Conservation (phyloP, 2,329 filamentous ascomycete species). For the Xylaria sp. region DNA sequence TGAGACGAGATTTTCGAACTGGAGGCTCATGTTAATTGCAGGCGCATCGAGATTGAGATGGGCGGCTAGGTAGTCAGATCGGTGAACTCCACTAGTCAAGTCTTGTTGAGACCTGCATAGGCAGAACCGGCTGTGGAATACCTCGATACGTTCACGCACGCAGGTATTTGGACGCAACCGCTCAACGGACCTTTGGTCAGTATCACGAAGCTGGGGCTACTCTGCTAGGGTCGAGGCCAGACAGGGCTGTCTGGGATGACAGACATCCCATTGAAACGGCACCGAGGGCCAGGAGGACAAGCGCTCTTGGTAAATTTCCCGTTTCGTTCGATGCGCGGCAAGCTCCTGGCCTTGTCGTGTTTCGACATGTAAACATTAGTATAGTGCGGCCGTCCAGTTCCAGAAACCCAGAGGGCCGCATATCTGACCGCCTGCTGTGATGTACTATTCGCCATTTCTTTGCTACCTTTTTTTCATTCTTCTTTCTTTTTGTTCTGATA, state of each 20-base stretch:
- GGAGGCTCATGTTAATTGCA: conserved; percentile 13
- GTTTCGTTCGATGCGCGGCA: conserved; percentile 40
- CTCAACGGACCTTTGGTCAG: conserved; percentile 5
- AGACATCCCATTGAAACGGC: conserved; percentile 38
- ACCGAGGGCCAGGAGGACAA: conserved; percentile 37
- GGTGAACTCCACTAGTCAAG: conserved; percentile 7
- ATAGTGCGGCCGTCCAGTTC: conserved; percentile 36
- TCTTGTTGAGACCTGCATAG: conserved; percentile 5
- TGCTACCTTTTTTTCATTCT: not conserved
- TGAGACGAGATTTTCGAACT: conserved; percentile 33
- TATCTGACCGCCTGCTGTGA: conserved; percentile 22
- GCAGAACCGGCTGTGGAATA: conserved; percentile 12
- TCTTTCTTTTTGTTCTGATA: not conserved
- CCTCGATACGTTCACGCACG: not conserved
- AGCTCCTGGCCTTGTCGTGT: conserved; percentile 38
- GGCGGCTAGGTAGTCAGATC: not conserved
- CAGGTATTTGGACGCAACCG: conserved; percentile 3
- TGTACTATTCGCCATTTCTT: not conserved
- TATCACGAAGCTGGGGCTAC: conserved; percentile 17
- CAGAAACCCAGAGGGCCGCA: conserved; percentile 38
- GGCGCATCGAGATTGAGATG: conserved; percentile 20
- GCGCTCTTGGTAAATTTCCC: conserved; percentile 38
- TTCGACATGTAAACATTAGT: conserved; percentile 34
- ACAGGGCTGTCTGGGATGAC: conserved; percentile 31
- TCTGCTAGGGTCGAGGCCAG: conserved; percentile 15